Conservation (phyloP, 768 basidiomycete species). For the Galerina marginata region DNA sequence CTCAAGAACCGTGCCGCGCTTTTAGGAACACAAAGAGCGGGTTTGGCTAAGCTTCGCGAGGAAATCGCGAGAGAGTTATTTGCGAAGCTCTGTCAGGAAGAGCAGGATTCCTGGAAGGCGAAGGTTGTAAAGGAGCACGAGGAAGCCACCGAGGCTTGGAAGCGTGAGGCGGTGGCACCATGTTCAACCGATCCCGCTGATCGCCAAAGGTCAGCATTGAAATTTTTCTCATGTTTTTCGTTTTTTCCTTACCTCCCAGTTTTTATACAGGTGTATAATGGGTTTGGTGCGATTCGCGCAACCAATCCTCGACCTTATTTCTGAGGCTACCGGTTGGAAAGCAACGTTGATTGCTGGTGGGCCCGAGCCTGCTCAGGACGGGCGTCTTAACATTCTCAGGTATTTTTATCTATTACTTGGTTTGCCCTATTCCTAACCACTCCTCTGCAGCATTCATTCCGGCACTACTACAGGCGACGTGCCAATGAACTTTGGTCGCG, state of each 20-base stretch:
- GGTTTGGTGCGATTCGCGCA: neutral
- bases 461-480: neutral
- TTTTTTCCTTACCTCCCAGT: neutral
- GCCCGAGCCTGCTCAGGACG: neutral
- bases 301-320: constrained; percentile 2
- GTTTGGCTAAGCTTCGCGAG: neutral
- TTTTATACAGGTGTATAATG: neutral
- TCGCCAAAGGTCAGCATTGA: constrained; percentile 11
- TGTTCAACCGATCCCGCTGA: constrained; percentile 2
- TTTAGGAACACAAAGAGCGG: neutral
- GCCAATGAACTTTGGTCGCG: neutral
- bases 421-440: neutral
- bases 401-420: neutral
- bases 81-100: neutral
- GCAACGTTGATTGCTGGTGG: neutral
- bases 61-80: constrained; percentile 1
- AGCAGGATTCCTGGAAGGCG: neutral
- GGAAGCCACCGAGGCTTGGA: neutral
- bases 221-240: neutral
- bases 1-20: neutral
- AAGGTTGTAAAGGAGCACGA: neutral
- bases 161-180: neutral
- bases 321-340: neutral
- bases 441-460: neutral
- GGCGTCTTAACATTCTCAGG: neutral